Conservation (phyloP, 2,329 filamentous ascomycete species). For the Diaporthe citri region DNA sequence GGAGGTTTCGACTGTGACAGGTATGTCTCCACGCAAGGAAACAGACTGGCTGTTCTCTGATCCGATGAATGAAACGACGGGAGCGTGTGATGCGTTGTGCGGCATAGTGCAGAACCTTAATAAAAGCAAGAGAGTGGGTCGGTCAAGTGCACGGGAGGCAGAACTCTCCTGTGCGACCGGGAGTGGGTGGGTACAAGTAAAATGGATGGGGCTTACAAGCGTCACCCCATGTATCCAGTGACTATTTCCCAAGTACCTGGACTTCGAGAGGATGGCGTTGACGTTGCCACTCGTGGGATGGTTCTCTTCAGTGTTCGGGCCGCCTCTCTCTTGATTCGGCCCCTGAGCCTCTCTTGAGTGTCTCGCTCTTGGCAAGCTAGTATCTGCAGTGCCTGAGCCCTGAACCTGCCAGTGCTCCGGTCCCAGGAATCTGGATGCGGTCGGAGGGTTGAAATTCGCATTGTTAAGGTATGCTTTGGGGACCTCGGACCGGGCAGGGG, state of each 20-base stretch:
- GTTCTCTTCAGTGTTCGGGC: not conserved
- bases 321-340: slow-evolving; percentile 37
- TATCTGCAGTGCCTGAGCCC: not conserved
- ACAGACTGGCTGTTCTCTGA: not conserved
- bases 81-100: not conserved
- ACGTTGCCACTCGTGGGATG: slow-evolving; percentile 48
- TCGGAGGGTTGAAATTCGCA: slow-evolving; percentile 59
- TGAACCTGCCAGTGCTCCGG: slow-evolving; percentile 42
- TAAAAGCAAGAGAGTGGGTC: not conserved
- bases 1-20: not conserved
- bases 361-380: not conserved
- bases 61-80: not conserved
- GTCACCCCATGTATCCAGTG: slow-evolving; percentile 67
- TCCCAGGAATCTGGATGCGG: slow-evolving; percentile 51
- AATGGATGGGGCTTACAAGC: slow-evolving; percentile 53
- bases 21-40: not conserved
- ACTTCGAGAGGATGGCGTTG: slow-evolving; percentile 64
- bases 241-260: slow-evolving; percentile 67
- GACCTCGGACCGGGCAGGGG: slow-evolving; percentile 41
- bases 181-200: not conserved
- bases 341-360: not conserved
- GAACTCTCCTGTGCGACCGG: not conserved
- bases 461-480: slow-evolving; percentile 51
- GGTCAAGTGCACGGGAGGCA: not conserved
- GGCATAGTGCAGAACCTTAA: not conserved